These are phyloP conservation scores for Forsythia viridissima DNA, from an alignment of 257 asterid genomes.

Conservation along the genomic window DNA sequence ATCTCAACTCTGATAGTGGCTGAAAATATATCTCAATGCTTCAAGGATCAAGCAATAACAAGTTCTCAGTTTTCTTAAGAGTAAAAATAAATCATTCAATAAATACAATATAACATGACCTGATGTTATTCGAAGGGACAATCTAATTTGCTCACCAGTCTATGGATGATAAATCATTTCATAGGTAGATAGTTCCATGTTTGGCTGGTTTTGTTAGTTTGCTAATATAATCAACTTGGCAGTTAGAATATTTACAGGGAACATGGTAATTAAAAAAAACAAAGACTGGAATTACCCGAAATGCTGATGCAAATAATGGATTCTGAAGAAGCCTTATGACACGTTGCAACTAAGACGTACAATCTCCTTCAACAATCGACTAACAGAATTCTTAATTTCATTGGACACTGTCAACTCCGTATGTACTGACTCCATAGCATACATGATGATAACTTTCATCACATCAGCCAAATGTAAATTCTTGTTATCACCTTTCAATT, in stretches of 20 bases:
- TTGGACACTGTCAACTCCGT: slow-evolving; percentile 57
- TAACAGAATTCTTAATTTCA: slow-evolving; percentile 53
- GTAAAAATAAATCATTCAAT: too few relatives aligned
- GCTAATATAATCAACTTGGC: neutral
- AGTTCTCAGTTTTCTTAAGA: too few relatives aligned
- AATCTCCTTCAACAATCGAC: slow-evolving; percentile 60
- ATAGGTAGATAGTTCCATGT: neutral
- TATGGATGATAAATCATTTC: neutral
- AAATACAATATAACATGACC: neutral
- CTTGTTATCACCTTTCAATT: slow-evolving; percentile 24
- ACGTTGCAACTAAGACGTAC: slow-evolving; percentile 49
- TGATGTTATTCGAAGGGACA: neutral
- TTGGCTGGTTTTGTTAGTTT: neutral
- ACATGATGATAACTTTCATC: slow-evolving; percentile 51
- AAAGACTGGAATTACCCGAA: neutral
- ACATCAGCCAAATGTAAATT: slow-evolving; percentile 45
- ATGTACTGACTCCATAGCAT: slow-evolving; percentile 67
- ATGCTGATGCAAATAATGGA: neutral
- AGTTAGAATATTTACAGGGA: neutral
- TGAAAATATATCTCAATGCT: too few relatives aligned
- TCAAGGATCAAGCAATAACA: too few relatives aligned
- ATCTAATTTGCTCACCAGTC: neutral
- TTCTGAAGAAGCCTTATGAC: slow-evolving; percentile 21
- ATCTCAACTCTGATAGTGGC: too few relatives aligned
- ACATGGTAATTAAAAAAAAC: neutral